These are phyloP conservation scores for Eutrema japonicum DNA, from an alignment of 345 rosid genomes.

Conservation along the genomic window DNA sequence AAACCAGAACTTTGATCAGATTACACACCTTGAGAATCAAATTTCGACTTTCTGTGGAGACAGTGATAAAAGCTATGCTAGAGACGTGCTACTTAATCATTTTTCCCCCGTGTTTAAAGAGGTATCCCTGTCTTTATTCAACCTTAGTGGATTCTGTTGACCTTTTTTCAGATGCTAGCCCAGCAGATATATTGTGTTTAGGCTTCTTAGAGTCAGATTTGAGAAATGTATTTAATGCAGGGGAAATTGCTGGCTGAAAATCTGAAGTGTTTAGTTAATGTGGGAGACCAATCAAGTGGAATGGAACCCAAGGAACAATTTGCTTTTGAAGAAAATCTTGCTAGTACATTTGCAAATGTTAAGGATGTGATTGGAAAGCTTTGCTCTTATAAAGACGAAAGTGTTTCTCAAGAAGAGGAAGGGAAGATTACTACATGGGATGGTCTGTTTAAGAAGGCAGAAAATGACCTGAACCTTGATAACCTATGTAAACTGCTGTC, in stretches of 20 bases:
- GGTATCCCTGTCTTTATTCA: constrained; percentile 52
- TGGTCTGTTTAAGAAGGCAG: constrained; percentile 54
- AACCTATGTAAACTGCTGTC: constrained; percentile 55
- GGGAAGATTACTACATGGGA: constrained; percentile 70
- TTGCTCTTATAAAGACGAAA: constrained; percentile 42
- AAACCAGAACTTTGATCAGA: constrained; percentile 60
- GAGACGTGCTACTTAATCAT: constrained; percentile 53
- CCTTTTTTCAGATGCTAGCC: neutral
- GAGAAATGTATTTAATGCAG: constrained; percentile 47
- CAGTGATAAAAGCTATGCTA: constrained; percentile 52
- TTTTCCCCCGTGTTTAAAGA: constrained; percentile 55
- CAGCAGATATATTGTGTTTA: constrained; percentile 18
- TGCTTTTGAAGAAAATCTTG: constrained; percentile 49
- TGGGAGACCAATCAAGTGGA: constrained; percentile 35
- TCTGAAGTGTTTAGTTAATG: constrained; percentile 44
- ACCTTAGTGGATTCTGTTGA: neutral
- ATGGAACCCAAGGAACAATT: constrained; percentile 45
- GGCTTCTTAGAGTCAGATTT: constrained; percentile 24
- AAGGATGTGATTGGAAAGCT: constrained; percentile 55
- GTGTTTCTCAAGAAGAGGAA: constrained; percentile 48
- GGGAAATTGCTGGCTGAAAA: constrained; percentile 62
- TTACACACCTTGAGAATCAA: constrained; percentile 63
- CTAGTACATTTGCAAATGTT: constrained; percentile 44
- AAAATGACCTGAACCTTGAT: constrained; percentile 54
- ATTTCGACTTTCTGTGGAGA: constrained; percentile 49